phyloP scores from a whole-genome alignment of 805 yeast genomes.

The Ogataea naganishii region DNA sequence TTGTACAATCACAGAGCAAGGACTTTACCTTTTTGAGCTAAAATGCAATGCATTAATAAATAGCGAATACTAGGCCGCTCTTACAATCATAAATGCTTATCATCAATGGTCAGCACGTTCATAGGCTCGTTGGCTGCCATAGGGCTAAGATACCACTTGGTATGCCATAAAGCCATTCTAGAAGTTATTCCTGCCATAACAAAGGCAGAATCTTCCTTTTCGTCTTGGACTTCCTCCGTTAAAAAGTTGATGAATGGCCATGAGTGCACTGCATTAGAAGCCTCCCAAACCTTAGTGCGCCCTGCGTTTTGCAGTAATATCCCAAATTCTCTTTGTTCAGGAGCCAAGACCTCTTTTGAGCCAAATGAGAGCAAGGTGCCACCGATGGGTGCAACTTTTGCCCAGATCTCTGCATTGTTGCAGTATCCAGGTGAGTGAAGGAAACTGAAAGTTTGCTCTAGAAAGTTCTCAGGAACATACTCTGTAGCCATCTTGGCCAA shows the following conservation, averaged over 20 bases:
- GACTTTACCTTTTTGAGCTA: too few species aligned
- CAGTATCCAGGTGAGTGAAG: constrained; percentile 25
- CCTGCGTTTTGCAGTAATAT: constrained; percentile 17
- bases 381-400: constrained; percentile 27
- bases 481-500: constrained; percentile 8
- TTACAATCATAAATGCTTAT: constrained; percentile 17
- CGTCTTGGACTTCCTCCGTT: constrained; percentile 33
- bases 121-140: constrained; percentile 18
- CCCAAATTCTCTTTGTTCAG: constrained; percentile 27
- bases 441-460: constrained; percentile 10
- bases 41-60: too few species aligned
- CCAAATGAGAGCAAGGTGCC: constrained; percentile 38
- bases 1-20: too few species aligned
- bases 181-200: constrained; percentile 30
- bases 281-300: constrained; percentile 24
- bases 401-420: constrained; percentile 27
- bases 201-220: constrained; percentile 33
- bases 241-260: constrained; percentile 38
- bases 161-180: constrained; percentile 34
- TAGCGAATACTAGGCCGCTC: too few species aligned
- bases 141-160: constrained; percentile 19
- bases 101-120: constrained; percentile 25
- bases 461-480: constrained; percentile 8
- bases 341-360: constrained; percentile 28
- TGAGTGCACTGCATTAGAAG: constrained; percentile 30